Percentiles rank a stretch among this genome's conserved stretches.
phyloP scores from a whole-genome alignment of 2,329 filamentous ascomycete genomes.

The Claviceps sorghi region DNA sequence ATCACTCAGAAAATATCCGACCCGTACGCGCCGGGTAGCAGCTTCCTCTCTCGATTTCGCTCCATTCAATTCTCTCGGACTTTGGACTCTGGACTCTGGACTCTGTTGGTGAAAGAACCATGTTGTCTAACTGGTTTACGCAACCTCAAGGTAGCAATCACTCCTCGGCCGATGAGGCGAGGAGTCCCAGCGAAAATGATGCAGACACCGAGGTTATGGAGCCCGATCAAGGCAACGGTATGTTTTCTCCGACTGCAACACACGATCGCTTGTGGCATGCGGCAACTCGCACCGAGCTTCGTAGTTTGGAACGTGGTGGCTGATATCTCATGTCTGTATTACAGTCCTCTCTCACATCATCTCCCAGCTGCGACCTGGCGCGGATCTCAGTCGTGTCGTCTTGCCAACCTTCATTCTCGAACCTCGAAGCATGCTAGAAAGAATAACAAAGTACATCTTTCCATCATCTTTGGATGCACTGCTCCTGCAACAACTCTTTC shows the following conservation, averaged over 20 bases:
- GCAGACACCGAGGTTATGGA: slow-evolving; percentile 76
- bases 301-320: not conserved
- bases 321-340: not conserved
- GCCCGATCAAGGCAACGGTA: slow-evolving; percentile 87
- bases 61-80: not conserved
- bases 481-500: not conserved
- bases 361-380: slow-evolving; percentile 86
- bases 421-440: slow-evolving; percentile 92
- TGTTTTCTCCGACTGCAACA: slow-evolving; percentile 17
- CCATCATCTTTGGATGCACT: not conserved
- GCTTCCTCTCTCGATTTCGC: not conserved
- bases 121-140: slow-evolving; percentile 29
- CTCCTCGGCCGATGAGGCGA: slow-evolving; percentile 43
- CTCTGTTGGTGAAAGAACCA: slow-evolving; percentile 9
- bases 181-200: slow-evolving; percentile 23
- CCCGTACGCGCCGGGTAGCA: not conserved
- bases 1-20: not conserved
- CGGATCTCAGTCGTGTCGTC: slow-evolving; percentile 86
- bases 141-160: slow-evolving; percentile 30
- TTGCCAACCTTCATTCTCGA: slow-evolving; percentile 96
- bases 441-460: slow-evolving; percentile 82
- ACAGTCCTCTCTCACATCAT: slow-evolving; percentile 93
- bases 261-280: not conserved
- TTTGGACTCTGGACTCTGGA: not conserved
- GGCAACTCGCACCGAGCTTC: not conserved